Evolutionary conservation across 768 basidiomycete genomes (phyloP).

Genomic region (Xerocomellus amylosporus): DNA sequence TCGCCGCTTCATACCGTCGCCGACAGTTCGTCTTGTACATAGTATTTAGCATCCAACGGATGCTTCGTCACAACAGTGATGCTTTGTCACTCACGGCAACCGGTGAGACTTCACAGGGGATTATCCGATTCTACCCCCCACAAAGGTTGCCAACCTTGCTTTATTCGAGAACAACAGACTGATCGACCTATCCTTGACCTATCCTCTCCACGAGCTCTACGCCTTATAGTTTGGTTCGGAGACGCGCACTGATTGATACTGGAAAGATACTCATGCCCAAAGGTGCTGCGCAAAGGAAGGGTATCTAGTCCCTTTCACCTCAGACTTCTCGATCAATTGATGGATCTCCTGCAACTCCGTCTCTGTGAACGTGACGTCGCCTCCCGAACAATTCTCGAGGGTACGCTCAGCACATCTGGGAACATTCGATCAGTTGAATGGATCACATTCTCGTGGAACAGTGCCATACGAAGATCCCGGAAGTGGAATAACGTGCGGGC

Average conservation of each 20-base stretch:
- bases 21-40: conserved; percentile 13
- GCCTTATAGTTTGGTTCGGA: not conserved
- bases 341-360: conserved; percentile 42
- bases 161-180: not conserved
- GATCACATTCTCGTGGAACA: not conserved
- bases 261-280: conserved; percentile 30
- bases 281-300: conserved; percentile 21
- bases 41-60: not conserved
- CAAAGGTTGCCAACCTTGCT: not conserved
- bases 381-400: conserved; percentile 44
- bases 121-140: not conserved
- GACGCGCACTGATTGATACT: not conserved
- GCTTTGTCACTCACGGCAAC: not conserved
- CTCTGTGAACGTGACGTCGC: conserved; percentile 39
- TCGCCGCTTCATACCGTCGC: not conserved
- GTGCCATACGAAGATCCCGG: conserved; percentile 44
- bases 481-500: conserved; percentile 46
- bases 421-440: not conserved
- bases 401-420: conserved; percentile 37
- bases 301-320: conserved; percentile 43
- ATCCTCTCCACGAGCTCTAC: not conserved
- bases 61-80: not conserved
- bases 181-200: too few relatives aligned
- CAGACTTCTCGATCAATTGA: conserved; percentile 32
- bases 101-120: not conserved